A percentile compares a stretch with the other conserved stretches of the same genome.
phyloP scores from a whole-genome alignment of 257 asterid species.

The Osmanthus fragrans region DNA sequence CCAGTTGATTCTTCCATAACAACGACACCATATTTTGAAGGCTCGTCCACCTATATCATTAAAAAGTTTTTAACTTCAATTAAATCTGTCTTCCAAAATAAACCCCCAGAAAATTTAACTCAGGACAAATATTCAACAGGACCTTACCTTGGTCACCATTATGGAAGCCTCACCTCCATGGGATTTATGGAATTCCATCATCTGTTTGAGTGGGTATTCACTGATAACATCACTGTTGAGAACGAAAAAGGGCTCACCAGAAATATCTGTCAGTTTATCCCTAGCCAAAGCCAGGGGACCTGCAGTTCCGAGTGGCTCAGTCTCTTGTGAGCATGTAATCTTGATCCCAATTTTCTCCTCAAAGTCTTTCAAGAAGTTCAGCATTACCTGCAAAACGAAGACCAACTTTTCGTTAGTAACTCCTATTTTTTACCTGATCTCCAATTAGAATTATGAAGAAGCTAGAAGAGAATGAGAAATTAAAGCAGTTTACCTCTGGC shows the following conservation, averaged over 20 bases:
- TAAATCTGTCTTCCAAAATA: background rate
- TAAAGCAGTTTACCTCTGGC: conserved; percentile 69
- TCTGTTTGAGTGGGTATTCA: conserved; percentile 83
- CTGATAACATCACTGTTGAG: conserved; percentile 97
- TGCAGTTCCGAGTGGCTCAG: conserved; percentile 99
- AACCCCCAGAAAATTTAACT: background rate
- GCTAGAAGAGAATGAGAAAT: conserved; percentile 6
- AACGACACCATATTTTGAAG: conserved; percentile 89
- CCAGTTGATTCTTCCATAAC: conserved; percentile 78
- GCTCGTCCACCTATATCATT: conserved; percentile 78
- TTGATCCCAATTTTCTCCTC: conserved; percentile 87
- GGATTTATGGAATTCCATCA: conserved; percentile 90
- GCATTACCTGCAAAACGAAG: conserved; percentile 65
- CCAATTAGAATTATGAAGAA: background rate
- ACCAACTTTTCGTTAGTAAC: conserved; percentile 9
- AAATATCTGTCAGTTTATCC: conserved; percentile 75
- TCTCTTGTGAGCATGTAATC: conserved; percentile 95
- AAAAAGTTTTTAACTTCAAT: conserved; percentile 1
- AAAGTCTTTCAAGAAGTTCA: conserved; percentile 91
- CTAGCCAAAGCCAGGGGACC: conserved; percentile 99
- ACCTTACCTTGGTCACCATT: conserved; percentile 80
- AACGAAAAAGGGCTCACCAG: conserved; percentile 93
- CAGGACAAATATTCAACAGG: background rate
- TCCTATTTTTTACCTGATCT: background rate
- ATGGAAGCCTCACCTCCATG: conserved; percentile 98